A percentile compares a stretch with the other conserved stretches of the same genome.
These are phyloP conservation scores for Kazachstania africana DNA, from an alignment of 805 yeast genomes.

Conservation along the genomic window DNA sequence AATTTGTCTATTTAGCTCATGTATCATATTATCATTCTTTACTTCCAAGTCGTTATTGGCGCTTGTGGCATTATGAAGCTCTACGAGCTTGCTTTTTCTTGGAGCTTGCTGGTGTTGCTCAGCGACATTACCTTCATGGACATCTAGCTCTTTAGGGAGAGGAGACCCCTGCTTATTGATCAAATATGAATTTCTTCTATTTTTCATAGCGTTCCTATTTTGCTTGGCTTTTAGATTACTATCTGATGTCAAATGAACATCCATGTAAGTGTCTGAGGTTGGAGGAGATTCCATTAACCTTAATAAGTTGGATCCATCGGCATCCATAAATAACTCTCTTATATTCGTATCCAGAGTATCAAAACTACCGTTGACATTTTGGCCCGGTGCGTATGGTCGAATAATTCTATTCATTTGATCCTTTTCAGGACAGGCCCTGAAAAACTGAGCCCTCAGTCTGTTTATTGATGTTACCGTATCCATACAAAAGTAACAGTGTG, in stretches of 20 bases:
- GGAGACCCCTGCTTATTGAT: no score
- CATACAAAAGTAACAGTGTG: no score
- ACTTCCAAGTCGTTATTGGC: background rate
- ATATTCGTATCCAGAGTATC: conserved; percentile 7
- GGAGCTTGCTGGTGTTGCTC: no score
- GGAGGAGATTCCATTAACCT: conserved; percentile 23
- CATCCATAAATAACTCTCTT: conserved; percentile 8
- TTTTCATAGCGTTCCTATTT: no score
- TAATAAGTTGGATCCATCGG: conserved; percentile 14
- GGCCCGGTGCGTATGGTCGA: conserved; percentile 12
- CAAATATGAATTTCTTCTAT: no score
- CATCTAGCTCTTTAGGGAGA: no score
- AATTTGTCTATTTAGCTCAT: background rate
- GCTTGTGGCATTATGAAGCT: background rate
- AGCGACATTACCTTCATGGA: no score
- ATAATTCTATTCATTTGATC: conserved; percentile 23
- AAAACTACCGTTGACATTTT: conserved; percentile 1
- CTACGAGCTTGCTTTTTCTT: no score
- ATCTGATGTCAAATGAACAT: conserved; percentile 4
- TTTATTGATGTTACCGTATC: conserved; percentile 19
- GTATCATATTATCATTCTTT: background rate
- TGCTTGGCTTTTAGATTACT: background rate
- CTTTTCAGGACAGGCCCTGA: conserved; percentile 18
- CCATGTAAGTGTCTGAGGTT: conserved; percentile 14
- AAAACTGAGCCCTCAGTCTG: conserved; percentile 20